phyloP scores from a whole-genome alignment of 805 yeast genomes.

The Kodamaea neixiangensis region DNA sequence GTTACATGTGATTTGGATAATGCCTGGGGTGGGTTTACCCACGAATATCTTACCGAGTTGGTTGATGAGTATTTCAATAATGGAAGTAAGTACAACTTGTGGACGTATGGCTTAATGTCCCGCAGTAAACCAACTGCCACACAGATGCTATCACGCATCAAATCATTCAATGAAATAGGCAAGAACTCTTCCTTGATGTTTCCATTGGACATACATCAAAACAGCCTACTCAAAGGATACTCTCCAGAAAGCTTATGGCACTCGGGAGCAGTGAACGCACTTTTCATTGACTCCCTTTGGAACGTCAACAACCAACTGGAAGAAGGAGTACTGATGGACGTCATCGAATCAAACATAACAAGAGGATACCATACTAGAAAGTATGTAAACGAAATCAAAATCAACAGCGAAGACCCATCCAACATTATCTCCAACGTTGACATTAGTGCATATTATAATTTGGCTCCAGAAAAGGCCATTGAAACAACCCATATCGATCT shows the following conservation, averaged over 20 bases:
- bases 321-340: constrained; percentile 39
- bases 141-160: constrained; percentile 41
- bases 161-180: constrained; percentile 46
- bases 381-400: constrained; percentile 43
- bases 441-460: constrained; percentile 17
- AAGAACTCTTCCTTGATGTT: constrained; percentile 54
- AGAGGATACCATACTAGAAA: constrained; percentile 46
- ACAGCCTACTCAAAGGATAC: constrained; percentile 8
- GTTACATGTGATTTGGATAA: constrained; percentile 68
- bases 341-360: constrained; percentile 45
- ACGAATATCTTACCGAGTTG: constrained; percentile 50
- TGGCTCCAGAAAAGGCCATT: constrained; percentile 1
- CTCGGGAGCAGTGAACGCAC: constrained; percentile 28
- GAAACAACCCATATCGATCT: neutral
- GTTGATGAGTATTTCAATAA: constrained; percentile 66
- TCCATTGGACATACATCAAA: constrained; percentile 37
- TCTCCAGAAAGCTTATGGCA: constrained; percentile 45
- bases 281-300: constrained; percentile 43
- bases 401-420: constrained; percentile 15
- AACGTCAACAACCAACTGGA: constrained; percentile 42
- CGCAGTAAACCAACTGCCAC: constrained; percentile 40
- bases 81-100: constrained; percentile 38
- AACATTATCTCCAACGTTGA: constrained; percentile 17
- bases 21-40: constrained; percentile 83
- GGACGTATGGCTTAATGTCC: constrained; percentile 34